These are phyloP conservation scores for Aspergillus funiculosus DNA, from an alignment of 495 filamentous ascomycete genomes.

Conservation along the genomic window DNA sequence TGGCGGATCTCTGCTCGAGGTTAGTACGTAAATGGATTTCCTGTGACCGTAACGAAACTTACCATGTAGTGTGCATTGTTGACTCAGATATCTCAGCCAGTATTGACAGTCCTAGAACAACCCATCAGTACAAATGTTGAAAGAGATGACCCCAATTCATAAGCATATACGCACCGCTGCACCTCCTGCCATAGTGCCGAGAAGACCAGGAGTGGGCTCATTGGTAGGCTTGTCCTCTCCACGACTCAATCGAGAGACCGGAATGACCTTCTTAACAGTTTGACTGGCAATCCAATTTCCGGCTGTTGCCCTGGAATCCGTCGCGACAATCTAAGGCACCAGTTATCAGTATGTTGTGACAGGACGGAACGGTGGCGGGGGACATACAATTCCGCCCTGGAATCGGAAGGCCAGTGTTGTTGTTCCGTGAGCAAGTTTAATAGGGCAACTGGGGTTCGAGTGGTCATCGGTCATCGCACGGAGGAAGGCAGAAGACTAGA, in stretches of 20 bases:
- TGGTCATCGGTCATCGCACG: slow-evolving; percentile 96
- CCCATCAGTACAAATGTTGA: slow-evolving; percentile 9
- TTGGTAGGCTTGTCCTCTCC: slow-evolving; percentile 53
- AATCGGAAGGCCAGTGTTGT: slow-evolving; percentile 98
- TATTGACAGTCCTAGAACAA: slow-evolving; percentile 84
- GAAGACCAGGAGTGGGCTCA: slow-evolving; percentile 70
- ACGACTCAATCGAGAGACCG: slow-evolving; percentile 45
- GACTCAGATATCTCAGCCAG: slow-evolving; percentile 96
- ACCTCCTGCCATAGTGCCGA: slow-evolving; percentile 98
- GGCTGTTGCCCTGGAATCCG: slow-evolving; percentile 91
- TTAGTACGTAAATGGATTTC: slow-evolving; percentile 10
- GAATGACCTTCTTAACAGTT: slow-evolving; percentile 98
- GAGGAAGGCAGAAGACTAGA: slow-evolving; percentile 80
- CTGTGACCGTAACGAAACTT: slow-evolving; percentile 8
- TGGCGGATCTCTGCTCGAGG: slow-evolving; percentile 69
- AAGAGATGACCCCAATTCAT: background rate
- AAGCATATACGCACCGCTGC: slow-evolving; percentile 63
- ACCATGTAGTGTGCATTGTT: slow-evolving; percentile 96
- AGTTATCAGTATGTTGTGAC: slow-evolving; percentile 6
- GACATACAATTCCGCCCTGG: slow-evolving; percentile 77
- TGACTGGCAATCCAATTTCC: slow-evolving; percentile 99
- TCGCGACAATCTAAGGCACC: slow-evolving; percentile 68
- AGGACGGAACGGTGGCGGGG: background rate
- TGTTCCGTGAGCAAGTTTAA: slow-evolving; percentile 98
- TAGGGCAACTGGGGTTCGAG: slow-evolving; percentile 90